These are phyloP conservation scores for Gloeostereum incarnatum DNA, from an alignment of 768 basidiomycete genomes.

Conservation along the genomic window DNA sequence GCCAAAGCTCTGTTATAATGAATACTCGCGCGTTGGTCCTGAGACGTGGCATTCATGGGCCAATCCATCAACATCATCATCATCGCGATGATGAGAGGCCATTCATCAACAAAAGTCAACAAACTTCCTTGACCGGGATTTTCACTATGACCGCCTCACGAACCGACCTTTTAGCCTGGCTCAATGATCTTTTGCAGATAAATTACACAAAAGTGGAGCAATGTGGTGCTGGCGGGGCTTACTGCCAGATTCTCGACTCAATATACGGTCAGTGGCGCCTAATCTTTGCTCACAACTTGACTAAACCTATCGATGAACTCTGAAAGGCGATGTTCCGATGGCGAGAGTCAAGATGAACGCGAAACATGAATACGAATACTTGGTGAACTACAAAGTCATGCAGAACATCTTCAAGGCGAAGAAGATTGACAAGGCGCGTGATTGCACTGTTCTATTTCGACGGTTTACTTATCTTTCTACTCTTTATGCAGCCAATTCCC, in stretches of 20 bases:
- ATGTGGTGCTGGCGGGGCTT: conserved; percentile 85
- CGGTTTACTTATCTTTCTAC: conserved; percentile 1
- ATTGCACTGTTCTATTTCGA: background rate
- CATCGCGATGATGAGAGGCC: too few relatives aligned
- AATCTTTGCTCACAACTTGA: too few relatives aligned
- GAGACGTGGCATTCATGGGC: too few relatives aligned
- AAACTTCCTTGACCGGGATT: too few relatives aligned
- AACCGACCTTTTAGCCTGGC: conserved; percentile 85
- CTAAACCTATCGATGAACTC: too few relatives aligned
- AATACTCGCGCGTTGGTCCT: too few relatives aligned
- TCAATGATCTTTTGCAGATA: conserved; percentile 87
- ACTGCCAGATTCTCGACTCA: conserved; percentile 93
- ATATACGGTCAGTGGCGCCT: conserved; percentile 71
- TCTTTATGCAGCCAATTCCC: conserved; percentile 65
- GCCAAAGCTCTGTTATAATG: too few relatives aligned
- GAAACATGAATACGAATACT: conserved; percentile 91
- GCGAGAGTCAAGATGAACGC: conserved; percentile 90
- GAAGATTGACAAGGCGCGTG: conserved; percentile 84
- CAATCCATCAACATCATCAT: too few relatives aligned
- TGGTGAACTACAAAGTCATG: conserved; percentile 93
- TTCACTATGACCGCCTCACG: too few relatives aligned
- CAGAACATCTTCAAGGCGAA: conserved; percentile 88
- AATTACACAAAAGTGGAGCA: conserved; percentile 92
- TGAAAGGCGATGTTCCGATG: conserved; percentile 95
- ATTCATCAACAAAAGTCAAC: too few relatives aligned